Conservation (phyloP, 2,329 filamentous ascomycete genomes). For the Septoria petroselini region DNA sequence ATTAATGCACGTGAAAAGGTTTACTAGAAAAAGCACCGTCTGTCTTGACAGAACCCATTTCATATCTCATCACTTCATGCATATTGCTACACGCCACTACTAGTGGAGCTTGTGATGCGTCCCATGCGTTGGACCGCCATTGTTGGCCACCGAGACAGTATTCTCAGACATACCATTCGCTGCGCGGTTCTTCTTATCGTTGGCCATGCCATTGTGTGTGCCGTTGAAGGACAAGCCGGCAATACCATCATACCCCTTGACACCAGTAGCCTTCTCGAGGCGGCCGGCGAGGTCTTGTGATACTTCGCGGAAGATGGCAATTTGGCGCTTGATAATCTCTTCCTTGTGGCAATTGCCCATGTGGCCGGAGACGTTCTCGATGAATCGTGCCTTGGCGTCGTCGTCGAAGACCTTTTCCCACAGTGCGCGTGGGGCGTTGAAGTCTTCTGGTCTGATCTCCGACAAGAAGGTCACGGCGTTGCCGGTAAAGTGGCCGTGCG, state of each 20-base stretch:
- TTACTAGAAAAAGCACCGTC: no score
- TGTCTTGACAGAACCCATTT: background rate
- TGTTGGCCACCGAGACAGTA: constrained; percentile 19
- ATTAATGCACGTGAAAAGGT: no score
- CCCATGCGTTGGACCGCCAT: constrained; percentile 23
- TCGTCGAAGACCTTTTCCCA: constrained; percentile 64
- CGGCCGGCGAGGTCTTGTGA: constrained; percentile 56
- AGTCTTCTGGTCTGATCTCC: constrained; percentile 54
- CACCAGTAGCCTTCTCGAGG: constrained; percentile 61
- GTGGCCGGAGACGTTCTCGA: constrained; percentile 60
- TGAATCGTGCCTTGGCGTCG: constrained; percentile 55
- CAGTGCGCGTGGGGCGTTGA: constrained; percentile 55
- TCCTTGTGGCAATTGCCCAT: constrained; percentile 58
- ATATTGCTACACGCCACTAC: background rate
- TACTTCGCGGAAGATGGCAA: constrained; percentile 63
- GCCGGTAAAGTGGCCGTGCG: constrained; percentile 51
- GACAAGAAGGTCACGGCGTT: constrained; percentile 52
- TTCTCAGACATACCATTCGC: constrained; percentile 51
- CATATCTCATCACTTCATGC: constrained; percentile 4
- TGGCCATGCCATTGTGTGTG: constrained; percentile 60
- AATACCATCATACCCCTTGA: constrained; percentile 60
- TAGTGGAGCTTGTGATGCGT: constrained; percentile 21
- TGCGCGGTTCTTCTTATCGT: constrained; percentile 44
- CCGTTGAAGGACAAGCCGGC: constrained; percentile 57
- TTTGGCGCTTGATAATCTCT: constrained; percentile 63